Evolutionary conservation across 2,329 filamentous ascomycete species (phyloP).

Genomic region (Keithomyces neogunnii): DNA sequence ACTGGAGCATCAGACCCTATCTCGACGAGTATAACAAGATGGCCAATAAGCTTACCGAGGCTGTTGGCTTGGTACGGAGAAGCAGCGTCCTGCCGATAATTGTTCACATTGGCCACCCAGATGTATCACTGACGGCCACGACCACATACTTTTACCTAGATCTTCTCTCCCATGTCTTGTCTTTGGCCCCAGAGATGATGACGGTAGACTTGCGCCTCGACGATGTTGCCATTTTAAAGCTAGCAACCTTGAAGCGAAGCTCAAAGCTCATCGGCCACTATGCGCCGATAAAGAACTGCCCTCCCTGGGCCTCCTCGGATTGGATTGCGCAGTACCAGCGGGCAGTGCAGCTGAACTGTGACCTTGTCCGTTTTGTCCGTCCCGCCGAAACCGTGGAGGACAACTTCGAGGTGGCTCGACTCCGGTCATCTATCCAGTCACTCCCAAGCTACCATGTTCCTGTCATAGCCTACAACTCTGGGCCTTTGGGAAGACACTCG

Average conservation of each 20-base stretch:
- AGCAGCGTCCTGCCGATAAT: constrained; percentile 53
- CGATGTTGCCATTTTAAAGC: constrained; percentile 37
- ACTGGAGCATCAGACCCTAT: constrained; percentile 11
- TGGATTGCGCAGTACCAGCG: constrained; percentile 51
- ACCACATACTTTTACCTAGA: constrained; percentile 37
- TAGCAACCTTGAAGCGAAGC: constrained; percentile 42
- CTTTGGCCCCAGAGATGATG: constrained; percentile 54
- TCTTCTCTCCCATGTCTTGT: constrained; percentile 49
- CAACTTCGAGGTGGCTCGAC: constrained; percentile 50
- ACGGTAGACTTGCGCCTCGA: constrained; percentile 53
- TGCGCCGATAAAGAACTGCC: constrained; percentile 28
- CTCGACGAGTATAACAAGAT: constrained; percentile 19
- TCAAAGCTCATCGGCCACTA: constrained; percentile 56
- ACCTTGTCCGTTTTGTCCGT: constrained; percentile 53
- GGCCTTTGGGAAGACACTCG: constrained; percentile 52
- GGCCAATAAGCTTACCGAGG: constrained; percentile 45
- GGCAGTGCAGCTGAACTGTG: constrained; percentile 49
- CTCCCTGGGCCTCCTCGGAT: constrained; percentile 46
- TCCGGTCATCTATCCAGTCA: constrained; percentile 40
- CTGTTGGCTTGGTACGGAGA: constrained; percentile 51
- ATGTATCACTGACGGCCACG: constrained; percentile 13
- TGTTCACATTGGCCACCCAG: constrained; percentile 36
- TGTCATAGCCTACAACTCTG: constrained; percentile 57
- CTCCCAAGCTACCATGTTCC: constrained; percentile 36
- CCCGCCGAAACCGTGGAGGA: constrained; percentile 50